Base-by-base conservation (phyloP, 345 rosid genomes). In the Citrus inodora region DNA sequence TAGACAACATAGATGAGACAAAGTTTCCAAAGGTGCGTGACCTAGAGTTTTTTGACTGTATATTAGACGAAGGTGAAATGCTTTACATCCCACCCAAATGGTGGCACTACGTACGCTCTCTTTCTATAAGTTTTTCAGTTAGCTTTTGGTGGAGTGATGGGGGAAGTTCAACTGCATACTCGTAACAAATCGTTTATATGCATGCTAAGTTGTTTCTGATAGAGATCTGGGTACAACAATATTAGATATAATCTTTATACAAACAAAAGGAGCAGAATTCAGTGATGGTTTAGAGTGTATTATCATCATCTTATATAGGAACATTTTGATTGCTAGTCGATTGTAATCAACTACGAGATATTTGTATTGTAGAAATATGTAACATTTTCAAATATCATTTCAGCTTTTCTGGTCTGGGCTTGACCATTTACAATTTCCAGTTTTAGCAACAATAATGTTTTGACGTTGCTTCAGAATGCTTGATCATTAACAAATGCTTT, bases 61-160 rank as follows among this genome's bases (percentile, higher is more conserved):
- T 95, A 68, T 78, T 95, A 68, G 97, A 94, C 69, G 99, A 91
- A 82, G 99, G 99, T 0, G 99, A 93, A 80, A 93, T 95, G 99
- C 88, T 95, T 59, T 95, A 95, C 90, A 93, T 95, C 78, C 99
- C 99, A 5, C 97, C 95, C 17, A 94, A 91, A 87, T 95, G 99
- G 99, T 95, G 99, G 99, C 98, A 95, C 73, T 95, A 95, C 46
- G 98, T 95, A 63, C 87, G 96, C 70, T 93, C 98, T 55, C 88
- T 95, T 62, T 89, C 98, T 1, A 59, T 87, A 27, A 95, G 99
- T 83, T 79, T 96, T 65, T 94, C 99, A 0, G 98, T 94, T 78
- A 92, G 97, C 89, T 96, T 89, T 82, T 96, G 98, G 99, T 96
- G 98, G 98, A 89, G 94, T 77, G 81, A 82, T 32, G 55, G 85